Percentiles rank a stretch among this genome's conserved stretches.
These are phyloP conservation scores for Fraxinus pennsylvanica DNA, from an alignment of 257 asterid genomes.

Conservation along the genomic window DNA sequence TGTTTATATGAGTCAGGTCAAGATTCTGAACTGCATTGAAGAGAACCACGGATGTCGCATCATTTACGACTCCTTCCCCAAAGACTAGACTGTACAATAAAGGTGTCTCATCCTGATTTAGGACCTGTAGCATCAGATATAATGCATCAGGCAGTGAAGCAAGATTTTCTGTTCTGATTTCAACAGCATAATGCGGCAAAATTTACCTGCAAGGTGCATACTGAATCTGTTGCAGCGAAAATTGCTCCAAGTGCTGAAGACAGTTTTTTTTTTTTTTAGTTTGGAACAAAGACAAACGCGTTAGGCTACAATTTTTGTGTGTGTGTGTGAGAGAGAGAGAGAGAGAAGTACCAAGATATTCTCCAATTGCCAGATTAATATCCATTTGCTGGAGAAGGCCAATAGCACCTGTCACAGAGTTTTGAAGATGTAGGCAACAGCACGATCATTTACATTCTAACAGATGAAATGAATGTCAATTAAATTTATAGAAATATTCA, in stretches of 20 bases:
- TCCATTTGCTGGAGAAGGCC: conserved; percentile 40
- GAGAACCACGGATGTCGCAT: conserved; percentile 95
- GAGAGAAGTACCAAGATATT: conserved; percentile 45
- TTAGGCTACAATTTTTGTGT: background rate
- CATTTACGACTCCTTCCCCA: conserved; percentile 99
- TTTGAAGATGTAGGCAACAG: conserved; percentile 18
- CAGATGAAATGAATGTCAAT: conserved; percentile 13
- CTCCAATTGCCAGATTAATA: conserved; percentile 54
- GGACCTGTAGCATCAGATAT: conserved; percentile 59
- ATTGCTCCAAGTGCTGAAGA: conserved; percentile 92
- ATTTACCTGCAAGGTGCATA: conserved; percentile 95
- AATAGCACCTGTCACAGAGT: conserved; percentile 45
- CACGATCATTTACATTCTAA: conserved; percentile 14
- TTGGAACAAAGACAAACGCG: conserved; percentile 19
- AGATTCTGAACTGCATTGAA: conserved; percentile 95
- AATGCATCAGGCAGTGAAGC: conserved; percentile 20
- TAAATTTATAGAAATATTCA: background rate
- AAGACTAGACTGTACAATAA: conserved; percentile 92
- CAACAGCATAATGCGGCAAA: conserved; percentile 14
- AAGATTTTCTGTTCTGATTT: conserved; percentile 10
- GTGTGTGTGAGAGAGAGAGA: background rate
- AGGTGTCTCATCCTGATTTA: conserved; percentile 97
- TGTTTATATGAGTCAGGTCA: conserved; percentile 72
- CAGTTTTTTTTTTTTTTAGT: conserved; percentile 11
- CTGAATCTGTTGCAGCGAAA: conserved; percentile 98